Conservation (phyloP, 768 basidiomycete genomes). For the Tulasnella sp. region DNA sequence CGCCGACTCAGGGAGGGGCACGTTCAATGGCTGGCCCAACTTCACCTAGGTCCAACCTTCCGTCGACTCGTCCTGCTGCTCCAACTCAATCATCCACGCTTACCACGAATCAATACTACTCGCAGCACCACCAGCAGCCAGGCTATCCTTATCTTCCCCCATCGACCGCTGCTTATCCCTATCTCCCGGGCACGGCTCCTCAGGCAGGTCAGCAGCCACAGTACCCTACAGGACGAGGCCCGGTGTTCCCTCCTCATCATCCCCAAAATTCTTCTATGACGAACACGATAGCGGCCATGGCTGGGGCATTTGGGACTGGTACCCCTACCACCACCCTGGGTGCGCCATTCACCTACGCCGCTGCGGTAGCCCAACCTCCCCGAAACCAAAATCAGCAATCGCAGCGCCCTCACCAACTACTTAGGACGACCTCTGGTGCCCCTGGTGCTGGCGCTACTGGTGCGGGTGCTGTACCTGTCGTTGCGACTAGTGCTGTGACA, state of each 20-base stretch:
- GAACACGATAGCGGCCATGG: slow-evolving; percentile 7
- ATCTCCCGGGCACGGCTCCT: too few relatives aligned
- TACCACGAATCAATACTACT: neutral
- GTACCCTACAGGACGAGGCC: too few relatives aligned
- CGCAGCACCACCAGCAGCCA: slow-evolving; percentile 1
- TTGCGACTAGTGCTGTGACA: slow-evolving; percentile 7
- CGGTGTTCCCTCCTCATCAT: slow-evolving; percentile 6
- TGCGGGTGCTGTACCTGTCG: slow-evolving; percentile 4
- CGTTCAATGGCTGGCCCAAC: neutral
- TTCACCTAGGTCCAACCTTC: neutral
- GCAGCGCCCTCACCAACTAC: slow-evolving; percentile 9
- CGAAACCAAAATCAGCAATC: neutral
- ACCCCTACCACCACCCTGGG: neutral
- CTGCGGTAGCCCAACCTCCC: neutral
- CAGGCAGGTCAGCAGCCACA: neutral
- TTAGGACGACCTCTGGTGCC: slow-evolving; percentile 11
- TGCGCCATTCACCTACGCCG: neutral
- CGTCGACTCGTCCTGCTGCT: neutral
- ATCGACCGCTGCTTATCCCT: too few relatives aligned
- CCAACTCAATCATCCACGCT: neutral
- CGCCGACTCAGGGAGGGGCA: too few relatives aligned
- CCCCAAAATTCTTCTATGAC: neutral
- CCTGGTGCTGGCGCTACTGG: neutral
- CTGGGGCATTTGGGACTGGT: neutral
- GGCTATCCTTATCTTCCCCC: slow-evolving; percentile 12